phyloP scores from a whole-genome alignment of 352 stramenopile species.

The Phytophthora pistaciae region DNA sequence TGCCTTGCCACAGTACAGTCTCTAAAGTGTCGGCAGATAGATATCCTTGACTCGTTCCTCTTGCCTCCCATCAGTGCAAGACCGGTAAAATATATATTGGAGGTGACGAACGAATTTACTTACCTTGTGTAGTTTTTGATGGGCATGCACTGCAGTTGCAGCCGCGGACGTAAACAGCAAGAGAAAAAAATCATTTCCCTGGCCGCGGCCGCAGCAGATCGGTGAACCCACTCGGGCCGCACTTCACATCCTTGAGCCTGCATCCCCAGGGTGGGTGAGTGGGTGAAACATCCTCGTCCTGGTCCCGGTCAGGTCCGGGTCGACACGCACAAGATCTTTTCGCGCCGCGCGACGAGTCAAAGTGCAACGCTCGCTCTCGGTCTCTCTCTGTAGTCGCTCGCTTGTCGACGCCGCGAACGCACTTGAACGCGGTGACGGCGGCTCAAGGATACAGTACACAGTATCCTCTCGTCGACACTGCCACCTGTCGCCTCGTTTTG shows the following conservation, averaged over 20 bases:
- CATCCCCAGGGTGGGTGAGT: background rate
- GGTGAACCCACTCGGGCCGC: constrained; percentile 17
- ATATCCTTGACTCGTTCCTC: background rate
- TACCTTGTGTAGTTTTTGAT: background rate
- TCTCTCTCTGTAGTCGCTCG: background rate
- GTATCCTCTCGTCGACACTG: background rate
- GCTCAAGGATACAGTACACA: background rate
- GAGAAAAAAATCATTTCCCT: constrained; percentile 19
- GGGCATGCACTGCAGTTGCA: too few relatives aligned
- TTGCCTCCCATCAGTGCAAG: background rate
- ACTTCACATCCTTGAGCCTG: constrained; percentile 12
- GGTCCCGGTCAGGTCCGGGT: background rate
- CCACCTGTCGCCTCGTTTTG: constrained; percentile 15
- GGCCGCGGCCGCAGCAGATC: constrained; percentile 3
- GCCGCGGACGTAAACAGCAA: constrained; percentile 26
- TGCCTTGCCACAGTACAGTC: background rate
- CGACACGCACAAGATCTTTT: constrained; percentile 19
- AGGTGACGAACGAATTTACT: constrained; percentile 13
- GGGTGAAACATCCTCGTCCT: constrained; percentile 22
- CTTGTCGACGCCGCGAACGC: constrained; percentile 4
- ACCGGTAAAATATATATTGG: background rate
- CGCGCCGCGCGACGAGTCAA: constrained; percentile 14
- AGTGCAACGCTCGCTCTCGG: background rate
- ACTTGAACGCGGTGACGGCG: background rate
- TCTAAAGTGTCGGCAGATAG: background rate